Conservation (phyloP, 441 rosid genomes). For the Viola pubescens region DNA sequence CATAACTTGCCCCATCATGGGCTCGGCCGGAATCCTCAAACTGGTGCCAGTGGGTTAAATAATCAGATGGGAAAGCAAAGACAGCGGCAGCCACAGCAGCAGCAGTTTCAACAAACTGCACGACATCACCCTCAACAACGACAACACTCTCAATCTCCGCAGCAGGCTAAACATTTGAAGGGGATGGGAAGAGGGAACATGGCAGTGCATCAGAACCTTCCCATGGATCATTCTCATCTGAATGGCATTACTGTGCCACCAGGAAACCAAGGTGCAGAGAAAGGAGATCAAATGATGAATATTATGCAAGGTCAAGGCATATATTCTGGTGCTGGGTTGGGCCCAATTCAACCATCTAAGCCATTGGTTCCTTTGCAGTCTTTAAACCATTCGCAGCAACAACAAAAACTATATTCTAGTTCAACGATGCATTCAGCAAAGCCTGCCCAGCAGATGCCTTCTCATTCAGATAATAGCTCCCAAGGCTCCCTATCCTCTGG, state of each 20-base stretch:
- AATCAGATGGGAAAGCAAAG: constrained; percentile 87
- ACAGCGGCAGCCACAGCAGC: constrained; percentile 72
- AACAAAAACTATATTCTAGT: constrained; percentile 47
- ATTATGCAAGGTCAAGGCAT: constrained; percentile 61
- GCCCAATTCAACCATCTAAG: constrained; percentile 56
- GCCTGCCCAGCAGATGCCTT: constrained; percentile 50
- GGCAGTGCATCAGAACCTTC: constrained; percentile 52
- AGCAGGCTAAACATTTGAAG: constrained; percentile 63
- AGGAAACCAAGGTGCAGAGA: constrained; percentile 57
- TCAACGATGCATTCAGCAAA: constrained; percentile 35
- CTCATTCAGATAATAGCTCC: constrained; percentile 49
- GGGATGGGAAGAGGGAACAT: constrained; percentile 81
- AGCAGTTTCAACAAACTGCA: constrained; percentile 74
- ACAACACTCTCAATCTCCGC: constrained; percentile 51
- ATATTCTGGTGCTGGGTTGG: constrained; percentile 44
- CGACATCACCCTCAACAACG: constrained; percentile 85
- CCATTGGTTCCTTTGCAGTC: constrained; percentile 48
- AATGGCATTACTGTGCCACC: constrained; percentile 59
- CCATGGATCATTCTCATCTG: constrained; percentile 58
- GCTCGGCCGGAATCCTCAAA: constrained; percentile 48
- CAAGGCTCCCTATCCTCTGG: constrained; percentile 52
- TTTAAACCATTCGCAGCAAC: constrained; percentile 49
- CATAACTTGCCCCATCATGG: constrained; percentile 59
- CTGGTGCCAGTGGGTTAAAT: constrained; percentile 46
- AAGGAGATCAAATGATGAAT: constrained; percentile 59